Conservation (phyloP, 78 protist species). For the Cavenderia fasciculata region DNA sequence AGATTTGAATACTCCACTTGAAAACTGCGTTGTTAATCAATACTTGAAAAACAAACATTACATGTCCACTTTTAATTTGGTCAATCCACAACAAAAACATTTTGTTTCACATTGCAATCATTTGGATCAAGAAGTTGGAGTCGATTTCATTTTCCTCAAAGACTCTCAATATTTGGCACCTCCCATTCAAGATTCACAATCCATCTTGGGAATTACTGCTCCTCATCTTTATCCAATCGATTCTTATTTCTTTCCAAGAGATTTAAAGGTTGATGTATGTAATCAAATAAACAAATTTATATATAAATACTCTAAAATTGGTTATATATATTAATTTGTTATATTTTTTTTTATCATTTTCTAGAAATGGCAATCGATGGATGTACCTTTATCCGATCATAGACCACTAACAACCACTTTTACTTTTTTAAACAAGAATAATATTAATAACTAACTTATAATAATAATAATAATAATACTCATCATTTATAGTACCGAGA, state of each 20-base stretch:
- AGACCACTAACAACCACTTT: constrained; percentile 15
- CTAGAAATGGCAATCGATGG: constrained; percentile 12
- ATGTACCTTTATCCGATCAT: neutral
- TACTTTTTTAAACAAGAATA: too few species aligned
- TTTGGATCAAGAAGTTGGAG: constrained; percentile 18
- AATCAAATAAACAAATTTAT: neutral
- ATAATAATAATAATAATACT: too few species aligned
- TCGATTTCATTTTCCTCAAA: neutral
- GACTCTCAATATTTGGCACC: too few species aligned
- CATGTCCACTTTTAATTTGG: neutral
- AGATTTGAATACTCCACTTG: constrained; percentile 3
- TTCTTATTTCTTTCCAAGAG: constrained; percentile 24
- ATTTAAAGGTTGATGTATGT: neutral
- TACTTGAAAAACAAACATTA: neutral
- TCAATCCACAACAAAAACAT: constrained; percentile 6
- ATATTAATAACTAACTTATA: too few species aligned
- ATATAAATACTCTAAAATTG: too few species aligned
- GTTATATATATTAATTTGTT: too few species aligned
- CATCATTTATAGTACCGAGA: too few species aligned
- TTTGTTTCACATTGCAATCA: constrained; percentile 16
- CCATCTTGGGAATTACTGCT: too few species aligned
- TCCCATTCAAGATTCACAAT: too few species aligned
- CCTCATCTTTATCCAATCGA: neutral
- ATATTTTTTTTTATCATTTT: neutral
- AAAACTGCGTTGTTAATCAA: constrained; percentile 1